Percentiles rank a stretch among this genome's conserved stretches.
Evolutionary conservation across 495 filamentous ascomycete genomes (phyloP).

Genomic region (Penicillium canariense): DNA sequence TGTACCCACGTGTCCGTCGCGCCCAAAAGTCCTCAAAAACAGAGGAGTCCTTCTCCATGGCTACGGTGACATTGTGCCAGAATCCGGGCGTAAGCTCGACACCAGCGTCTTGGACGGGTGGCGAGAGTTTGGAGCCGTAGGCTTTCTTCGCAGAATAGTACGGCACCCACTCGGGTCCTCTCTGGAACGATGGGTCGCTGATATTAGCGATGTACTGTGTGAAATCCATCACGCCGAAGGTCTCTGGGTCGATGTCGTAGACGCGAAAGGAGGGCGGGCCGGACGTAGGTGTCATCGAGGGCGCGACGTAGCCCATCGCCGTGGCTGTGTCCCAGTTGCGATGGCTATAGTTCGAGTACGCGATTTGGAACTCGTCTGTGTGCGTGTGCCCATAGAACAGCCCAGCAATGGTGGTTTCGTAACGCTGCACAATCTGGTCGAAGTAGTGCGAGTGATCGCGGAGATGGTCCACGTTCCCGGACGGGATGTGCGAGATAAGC

Average conservation of each 20-base stretch:
- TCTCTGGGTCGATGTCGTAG: constrained; percentile 55
- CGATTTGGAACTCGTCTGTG: constrained; percentile 53
- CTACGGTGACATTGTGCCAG: constrained; percentile 56
- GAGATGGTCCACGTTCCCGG: constrained; percentile 46
- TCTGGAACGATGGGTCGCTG: constrained; percentile 40
- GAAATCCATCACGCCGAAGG: constrained; percentile 51
- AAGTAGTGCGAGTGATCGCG: constrained; percentile 53
- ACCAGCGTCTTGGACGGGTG: constrained; percentile 30
- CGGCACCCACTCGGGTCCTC: constrained; percentile 43
- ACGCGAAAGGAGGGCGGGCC: constrained; percentile 55
- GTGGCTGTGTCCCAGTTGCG: constrained; percentile 38
- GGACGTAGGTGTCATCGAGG: constrained; percentile 52
- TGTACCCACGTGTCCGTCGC: constrained; percentile 36
- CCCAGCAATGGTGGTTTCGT: constrained; percentile 50
- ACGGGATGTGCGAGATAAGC: constrained; percentile 53
- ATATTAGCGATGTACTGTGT: constrained; percentile 54
- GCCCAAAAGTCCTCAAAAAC: constrained; percentile 41
- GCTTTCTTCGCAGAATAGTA: constrained; percentile 55
- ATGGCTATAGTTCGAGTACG: constrained; percentile 46
- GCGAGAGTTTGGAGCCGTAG: constrained; percentile 46
- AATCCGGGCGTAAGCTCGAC: constrained; percentile 53
- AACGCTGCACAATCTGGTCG: constrained; percentile 54
- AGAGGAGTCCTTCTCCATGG: constrained; percentile 34
- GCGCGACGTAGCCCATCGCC: constrained; percentile 49
- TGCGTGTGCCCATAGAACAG: constrained; percentile 61